A percentile compares a stretch with the other conserved stretches of the same genome.
These are phyloP conservation scores for Lasiosphaeris hirsuta DNA, from an alignment of 495 filamentous ascomycete species.

Conservation along the genomic window DNA sequence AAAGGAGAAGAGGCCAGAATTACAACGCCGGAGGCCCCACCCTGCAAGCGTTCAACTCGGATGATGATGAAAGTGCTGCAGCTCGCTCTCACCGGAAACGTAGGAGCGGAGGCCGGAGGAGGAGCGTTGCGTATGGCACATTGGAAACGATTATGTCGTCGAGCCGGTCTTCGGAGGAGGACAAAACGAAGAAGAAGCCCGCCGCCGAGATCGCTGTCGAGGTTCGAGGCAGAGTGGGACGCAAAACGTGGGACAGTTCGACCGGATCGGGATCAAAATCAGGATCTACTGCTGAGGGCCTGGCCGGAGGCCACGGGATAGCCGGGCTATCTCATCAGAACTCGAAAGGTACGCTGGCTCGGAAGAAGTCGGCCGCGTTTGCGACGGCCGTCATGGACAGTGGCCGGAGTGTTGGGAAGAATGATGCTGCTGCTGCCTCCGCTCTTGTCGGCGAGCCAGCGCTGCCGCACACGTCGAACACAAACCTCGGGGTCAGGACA, in stretches of 20 bases:
- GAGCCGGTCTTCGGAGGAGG: conserved; percentile 54
- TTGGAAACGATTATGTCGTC: conserved; percentile 57
- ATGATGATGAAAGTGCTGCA: conserved; percentile 39
- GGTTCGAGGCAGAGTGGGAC: conserved; percentile 43
- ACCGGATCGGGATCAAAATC: conserved; percentile 23
- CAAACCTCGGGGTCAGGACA: conserved; percentile 37
- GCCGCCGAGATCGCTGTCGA: conserved; percentile 48
- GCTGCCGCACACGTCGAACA: conserved; percentile 44
- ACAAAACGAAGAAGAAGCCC: conserved; percentile 46
- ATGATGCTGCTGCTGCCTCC: conserved; percentile 14
- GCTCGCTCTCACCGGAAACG: conserved; percentile 21
- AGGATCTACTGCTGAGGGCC: conserved; percentile 14
- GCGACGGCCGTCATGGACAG: conserved; percentile 47
- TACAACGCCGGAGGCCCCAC: conserved; percentile 37
- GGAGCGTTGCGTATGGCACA: conserved; percentile 49
- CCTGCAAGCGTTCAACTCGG: conserved; percentile 46
- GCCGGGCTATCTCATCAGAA: conserved; percentile 17
- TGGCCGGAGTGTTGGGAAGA: conserved; percentile 9
- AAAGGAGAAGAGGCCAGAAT: conserved; percentile 22
- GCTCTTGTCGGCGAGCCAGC: conserved; percentile 44
- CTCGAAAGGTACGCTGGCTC: conserved; percentile 21
- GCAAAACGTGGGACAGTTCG: conserved; percentile 22
- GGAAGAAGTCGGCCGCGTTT: conserved; percentile 45
- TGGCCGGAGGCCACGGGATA: conserved; percentile 3
- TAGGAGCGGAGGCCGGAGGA: conserved; percentile 34